Evolutionary conservation across 2,329 filamentous ascomycete genomes (phyloP).

Genomic region (Huntiella decipiens): DNA sequence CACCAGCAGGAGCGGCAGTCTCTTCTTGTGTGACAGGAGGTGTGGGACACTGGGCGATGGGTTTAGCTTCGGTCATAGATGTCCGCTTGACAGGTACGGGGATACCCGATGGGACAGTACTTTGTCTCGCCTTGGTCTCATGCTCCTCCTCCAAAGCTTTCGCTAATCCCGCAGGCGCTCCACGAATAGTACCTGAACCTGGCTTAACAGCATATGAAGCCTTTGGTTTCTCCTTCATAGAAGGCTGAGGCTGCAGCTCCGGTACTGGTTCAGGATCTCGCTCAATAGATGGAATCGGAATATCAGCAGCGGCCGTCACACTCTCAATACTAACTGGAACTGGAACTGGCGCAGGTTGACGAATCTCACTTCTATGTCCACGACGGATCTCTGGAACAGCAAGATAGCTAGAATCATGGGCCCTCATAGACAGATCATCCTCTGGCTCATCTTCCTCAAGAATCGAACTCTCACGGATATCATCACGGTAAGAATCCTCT

Average conservation of each 20-base stretch:
- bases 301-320: background rate
- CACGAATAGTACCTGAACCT: background rate
- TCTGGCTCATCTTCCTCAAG: conserved; percentile 3
- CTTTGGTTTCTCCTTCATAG: background rate
- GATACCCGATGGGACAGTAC: background rate
- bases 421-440: background rate
- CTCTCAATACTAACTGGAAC: background rate
- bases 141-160: background rate
- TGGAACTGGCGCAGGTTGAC: background rate
- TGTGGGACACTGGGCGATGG: background rate
- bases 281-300: conserved; percentile 1
- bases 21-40: too few species aligned
- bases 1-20: background rate
- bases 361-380: background rate
- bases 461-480: conserved; percentile 4
- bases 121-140: background rate
- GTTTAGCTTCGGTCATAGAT: background rate
- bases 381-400: conserved; percentile 1
- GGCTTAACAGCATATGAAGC: background rate
- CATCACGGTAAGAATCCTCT: conserved; percentile 1
- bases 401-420: conserved; percentile 1
- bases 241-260: background rate
- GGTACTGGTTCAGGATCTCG: background rate
- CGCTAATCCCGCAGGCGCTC: background rate
- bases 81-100: background rate